These are phyloP conservation scores for Neurospora africana DNA, from an alignment of 495 filamentous ascomycete genomes.

Conservation along the genomic window DNA sequence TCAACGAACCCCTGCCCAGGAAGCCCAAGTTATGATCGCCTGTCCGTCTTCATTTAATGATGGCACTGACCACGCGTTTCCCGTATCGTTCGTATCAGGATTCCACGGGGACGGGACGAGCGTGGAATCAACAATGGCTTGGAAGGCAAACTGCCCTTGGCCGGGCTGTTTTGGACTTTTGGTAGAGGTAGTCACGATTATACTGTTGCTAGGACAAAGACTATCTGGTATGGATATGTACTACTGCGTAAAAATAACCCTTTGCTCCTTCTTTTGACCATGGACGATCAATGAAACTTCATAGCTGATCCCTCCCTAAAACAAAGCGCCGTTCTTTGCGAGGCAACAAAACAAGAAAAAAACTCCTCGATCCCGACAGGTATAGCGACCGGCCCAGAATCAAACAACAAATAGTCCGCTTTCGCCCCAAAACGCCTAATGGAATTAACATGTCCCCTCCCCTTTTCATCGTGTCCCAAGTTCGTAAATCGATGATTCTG, in stretches of 20 bases:
- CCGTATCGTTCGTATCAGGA: background rate
- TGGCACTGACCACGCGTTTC: background rate
- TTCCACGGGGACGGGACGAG: background rate
- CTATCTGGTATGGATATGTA: background rate
- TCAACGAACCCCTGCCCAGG: background rate
- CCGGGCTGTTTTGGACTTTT: background rate
- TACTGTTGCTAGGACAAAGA: background rate
- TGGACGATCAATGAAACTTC: background rate
- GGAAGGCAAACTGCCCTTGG: background rate
- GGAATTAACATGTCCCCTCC: background rate
- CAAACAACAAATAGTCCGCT: background rate
- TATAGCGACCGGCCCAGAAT: background rate
- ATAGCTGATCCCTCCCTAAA: background rate
- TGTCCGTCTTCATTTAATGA: background rate
- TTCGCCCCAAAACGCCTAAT: background rate
- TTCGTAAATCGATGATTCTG: background rate
- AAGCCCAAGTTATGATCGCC: background rate
- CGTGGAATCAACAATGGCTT: background rate
- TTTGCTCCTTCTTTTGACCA: background rate
- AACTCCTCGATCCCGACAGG: background rate
- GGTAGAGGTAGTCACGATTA: background rate
- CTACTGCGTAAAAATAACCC: background rate
- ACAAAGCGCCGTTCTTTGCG: background rate
- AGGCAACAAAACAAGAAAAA: background rate
- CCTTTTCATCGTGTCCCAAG: background rate